Base-by-base conservation (phyloP, 208 protist genomes). In the Phytomonas sp. region DNA sequence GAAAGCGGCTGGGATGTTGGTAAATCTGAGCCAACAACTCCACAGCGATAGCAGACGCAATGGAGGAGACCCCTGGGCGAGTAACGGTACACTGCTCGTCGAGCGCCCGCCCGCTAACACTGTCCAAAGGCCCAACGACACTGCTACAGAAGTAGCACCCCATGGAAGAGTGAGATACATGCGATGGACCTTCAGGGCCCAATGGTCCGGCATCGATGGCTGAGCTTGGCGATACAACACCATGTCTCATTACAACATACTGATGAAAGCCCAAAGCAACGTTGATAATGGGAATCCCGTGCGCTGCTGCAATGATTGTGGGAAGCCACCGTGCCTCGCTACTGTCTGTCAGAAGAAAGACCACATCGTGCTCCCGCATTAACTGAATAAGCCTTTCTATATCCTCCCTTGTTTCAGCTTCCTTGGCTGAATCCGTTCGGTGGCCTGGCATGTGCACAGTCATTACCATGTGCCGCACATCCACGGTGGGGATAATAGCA, bases 111-210 rank as follows among this genome's bases (percentile, higher is more conserved):
- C 96, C 93, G 20, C 84, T 88, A 23, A 97, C 83, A 30, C 87
- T 95, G 81, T 95, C 82, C 17, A 78, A 65, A 28, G 97, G 97
- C 26, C 97, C 96, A 20, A 97, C 83, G 4, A 98, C 85, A 71
- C 99, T 97, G 72, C 96, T 98, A 84, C 98, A 99, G 72, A 99
- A 99, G 76, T 99, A 99, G 76, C 98, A 99, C 32, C 98, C 97
- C 5, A 99, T 68, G 6, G 65, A 53, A 4, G 43, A 62, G 7
- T 30, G 40, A 9, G 40, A 31, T n/a, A 17, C 59, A 13, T 69
- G 43, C 11, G n/a, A n/a, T n/a, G n/a, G n/a, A n/a, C n/a, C n/a
- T n/a, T n/a, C n/a, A n/a, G n/a, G n/a, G n/a, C n/a, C n/a, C n/a
- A n/a, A n/a, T 0, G 63, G 23, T 46, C 29, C 71, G n/a, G 17